Evolutionary conservation across 345 rosid genomes (phyloP).

Genomic region (Laguncularia racemosa): DNA sequence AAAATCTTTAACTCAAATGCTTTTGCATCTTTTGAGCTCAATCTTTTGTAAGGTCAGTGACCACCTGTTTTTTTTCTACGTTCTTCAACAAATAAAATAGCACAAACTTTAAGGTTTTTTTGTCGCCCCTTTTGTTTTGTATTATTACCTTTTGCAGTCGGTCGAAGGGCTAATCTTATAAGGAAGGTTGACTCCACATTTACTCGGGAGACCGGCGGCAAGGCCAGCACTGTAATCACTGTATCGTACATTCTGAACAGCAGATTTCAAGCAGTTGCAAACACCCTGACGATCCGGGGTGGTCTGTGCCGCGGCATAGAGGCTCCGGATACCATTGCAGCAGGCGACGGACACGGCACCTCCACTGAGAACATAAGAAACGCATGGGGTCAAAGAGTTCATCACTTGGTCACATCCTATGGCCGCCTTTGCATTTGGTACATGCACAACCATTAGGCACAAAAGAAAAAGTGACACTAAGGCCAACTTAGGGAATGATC

Average conservation of each 20-base stretch:
- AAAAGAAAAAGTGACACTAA: no score
- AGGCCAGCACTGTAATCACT: neutral
- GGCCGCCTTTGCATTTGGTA: neutral
- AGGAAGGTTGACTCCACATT: conserved; percentile 14
- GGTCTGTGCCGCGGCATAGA: conserved; percentile 7
- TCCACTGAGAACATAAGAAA: neutral
- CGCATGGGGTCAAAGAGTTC: neutral
- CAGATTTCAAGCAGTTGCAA: conserved; percentile 13
- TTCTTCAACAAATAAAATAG: no score
- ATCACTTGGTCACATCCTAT: conserved; percentile 1
- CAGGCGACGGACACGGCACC: conserved; percentile 4
- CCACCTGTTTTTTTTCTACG: no score
- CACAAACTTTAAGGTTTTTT: no score
- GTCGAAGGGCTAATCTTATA: conserved; percentile 14
- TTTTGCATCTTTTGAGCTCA: no score
- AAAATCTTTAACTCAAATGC: no score
- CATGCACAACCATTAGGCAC: neutral
- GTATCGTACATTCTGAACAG: neutral
- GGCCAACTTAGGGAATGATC: no score
- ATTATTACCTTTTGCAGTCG: conserved; percentile 14
- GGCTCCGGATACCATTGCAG: conserved; percentile 7
- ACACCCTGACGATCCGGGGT: conserved; percentile 6
- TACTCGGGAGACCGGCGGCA: conserved; percentile 5
- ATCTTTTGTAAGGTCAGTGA: no score
- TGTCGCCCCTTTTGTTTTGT: no score